Evolutionary conservation across 192 early-diverging fungal species (phyloP), one percentile per base, ranked within the genome.

Genomic region (Diversispora eburnea): DNA sequence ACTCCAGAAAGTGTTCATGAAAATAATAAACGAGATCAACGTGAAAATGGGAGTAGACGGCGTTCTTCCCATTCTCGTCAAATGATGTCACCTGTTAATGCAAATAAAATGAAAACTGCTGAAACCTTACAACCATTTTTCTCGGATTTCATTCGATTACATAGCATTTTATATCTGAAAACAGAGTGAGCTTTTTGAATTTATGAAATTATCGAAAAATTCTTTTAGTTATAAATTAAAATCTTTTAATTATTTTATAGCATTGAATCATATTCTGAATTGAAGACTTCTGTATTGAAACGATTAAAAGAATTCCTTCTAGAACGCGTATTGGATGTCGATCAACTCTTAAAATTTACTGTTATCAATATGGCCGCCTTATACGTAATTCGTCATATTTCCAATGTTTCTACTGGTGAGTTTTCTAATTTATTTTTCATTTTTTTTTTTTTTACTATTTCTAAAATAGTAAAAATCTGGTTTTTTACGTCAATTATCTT

Each of bases 141-240:
- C 45, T 17, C 72, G 3, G 77, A 77, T 49, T 83, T 83, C 46
- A 72, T 83, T 62, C 33, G 73, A 56, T 54, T 79, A 41, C 82
- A 83, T 39, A 78, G 79, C 4, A 55, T 77, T 4, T 76, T 83
- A 17, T 83, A 80, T 22, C 59, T 81, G 70, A 78, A 64, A 20
- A 59, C 65, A 4, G 66, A 74, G 12, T 80, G 77, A 6, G 75
- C 73, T 19, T 74, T 76, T 52, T 76, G 70, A 55, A 20, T 45
- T 22, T 41, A 64, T 6, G 4, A 74, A 33, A 33, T 33, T 33
- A 33, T 33, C 25, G 2, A 33, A 33, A 33, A 33, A 33, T 1
- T 33, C 2, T 33, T 33, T 33, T 0, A 2, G 25, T 33, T 33
- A 33, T 33, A 33, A 33, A 33, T 33, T 33, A 33, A 33, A 39